Evolutionary conservation across 306 rosid genomes (phyloP).

Genomic region (Boehmeria nivea): DNA sequence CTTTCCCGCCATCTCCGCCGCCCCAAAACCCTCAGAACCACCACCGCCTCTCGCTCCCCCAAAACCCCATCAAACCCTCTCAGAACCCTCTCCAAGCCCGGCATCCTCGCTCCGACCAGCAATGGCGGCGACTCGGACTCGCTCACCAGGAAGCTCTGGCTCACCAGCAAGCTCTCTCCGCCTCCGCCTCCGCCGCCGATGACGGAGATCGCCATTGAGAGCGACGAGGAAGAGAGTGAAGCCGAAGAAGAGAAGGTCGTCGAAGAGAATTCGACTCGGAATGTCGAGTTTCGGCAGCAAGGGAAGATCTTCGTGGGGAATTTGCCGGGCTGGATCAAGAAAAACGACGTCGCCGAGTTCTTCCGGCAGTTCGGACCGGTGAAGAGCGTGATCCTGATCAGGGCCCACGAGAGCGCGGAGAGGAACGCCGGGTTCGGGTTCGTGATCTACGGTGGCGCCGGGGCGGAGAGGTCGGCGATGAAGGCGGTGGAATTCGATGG

Average conservation of each 20-base stretch:
- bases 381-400: slow-evolving; percentile 61
- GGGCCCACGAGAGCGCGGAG: slow-evolving; percentile 46
- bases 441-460: slow-evolving; percentile 45
- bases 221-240: not conserved
- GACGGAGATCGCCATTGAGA: not conserved
- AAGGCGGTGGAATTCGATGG: slow-evolving; percentile 93
- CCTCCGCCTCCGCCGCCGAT: slow-evolving; percentile 35
- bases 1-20: slow-evolving; percentile 50
- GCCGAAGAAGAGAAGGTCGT: not conserved
- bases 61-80: slow-evolving; percentile 52
- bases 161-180: slow-evolving; percentile 73
- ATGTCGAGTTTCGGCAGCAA: slow-evolving; percentile 48
- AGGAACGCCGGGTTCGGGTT: slow-evolving; percentile 81
- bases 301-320: slow-evolving; percentile 88
- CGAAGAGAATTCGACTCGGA: slow-evolving; percentile 13
- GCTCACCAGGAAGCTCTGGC: slow-evolving; percentile 70
- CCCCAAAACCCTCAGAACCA: slow-evolving; percentile 49
- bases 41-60: slow-evolving; percentile 20
- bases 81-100: slow-evolving; percentile 50
- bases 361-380: slow-evolving; percentile 87
- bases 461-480: slow-evolving; percentile 54
- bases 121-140: slow-evolving; percentile 21
- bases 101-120: slow-evolving; percentile 23
- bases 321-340: slow-evolving; percentile 77
- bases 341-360: slow-evolving; percentile 56